Conservation (phyloP, 768 basidiomycete genomes). For the Ramaria sp. region DNA sequence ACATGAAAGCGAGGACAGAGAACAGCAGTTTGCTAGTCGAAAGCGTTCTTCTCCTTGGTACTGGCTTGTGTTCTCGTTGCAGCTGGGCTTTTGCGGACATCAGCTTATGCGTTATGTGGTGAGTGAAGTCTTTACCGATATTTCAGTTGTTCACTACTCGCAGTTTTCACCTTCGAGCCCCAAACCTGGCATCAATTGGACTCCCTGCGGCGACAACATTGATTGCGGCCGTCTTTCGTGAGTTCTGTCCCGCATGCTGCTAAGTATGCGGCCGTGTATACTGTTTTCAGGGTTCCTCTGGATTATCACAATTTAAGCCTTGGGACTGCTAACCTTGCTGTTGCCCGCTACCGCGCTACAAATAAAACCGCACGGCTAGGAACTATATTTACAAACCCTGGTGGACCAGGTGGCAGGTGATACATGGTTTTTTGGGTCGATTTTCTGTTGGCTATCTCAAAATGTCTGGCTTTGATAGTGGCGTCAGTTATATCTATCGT, state of each 20-base stretch:
- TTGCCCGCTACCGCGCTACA: slow-evolving; percentile 21
- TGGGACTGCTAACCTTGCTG: slow-evolving; percentile 20
- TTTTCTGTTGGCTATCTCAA: slow-evolving; percentile 3
- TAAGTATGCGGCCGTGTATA: background rate
- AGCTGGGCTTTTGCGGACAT: too few relatives aligned
- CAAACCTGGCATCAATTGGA: slow-evolving; percentile 12
- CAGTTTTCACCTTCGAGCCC: background rate
- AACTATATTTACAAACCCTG: slow-evolving; percentile 23
- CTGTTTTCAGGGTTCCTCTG: slow-evolving; percentile 19
- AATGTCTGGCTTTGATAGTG: background rate
- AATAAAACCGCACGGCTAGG: slow-evolving; percentile 17
- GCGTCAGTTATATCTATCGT: slow-evolving; percentile 19
- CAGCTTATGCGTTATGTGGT: too few relatives aligned
- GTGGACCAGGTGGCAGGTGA: slow-evolving; percentile 19
- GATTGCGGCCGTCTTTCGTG: slow-evolving; percentile 14
- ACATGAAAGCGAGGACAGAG: too few relatives aligned
- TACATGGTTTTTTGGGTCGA: background rate
- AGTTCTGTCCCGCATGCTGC: background rate
- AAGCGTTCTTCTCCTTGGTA: too few relatives aligned
- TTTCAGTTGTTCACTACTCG: background rate
- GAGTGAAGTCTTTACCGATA: too few relatives aligned
- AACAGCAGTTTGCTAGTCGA: too few relatives aligned
- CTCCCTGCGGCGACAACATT: slow-evolving; percentile 13
- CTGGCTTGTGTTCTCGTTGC: too few relatives aligned
- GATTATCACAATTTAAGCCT: slow-evolving; percentile 20